Conservation (phyloP, 192 early-diverging fungal genomes). For the Coemansia sp. region DNA sequence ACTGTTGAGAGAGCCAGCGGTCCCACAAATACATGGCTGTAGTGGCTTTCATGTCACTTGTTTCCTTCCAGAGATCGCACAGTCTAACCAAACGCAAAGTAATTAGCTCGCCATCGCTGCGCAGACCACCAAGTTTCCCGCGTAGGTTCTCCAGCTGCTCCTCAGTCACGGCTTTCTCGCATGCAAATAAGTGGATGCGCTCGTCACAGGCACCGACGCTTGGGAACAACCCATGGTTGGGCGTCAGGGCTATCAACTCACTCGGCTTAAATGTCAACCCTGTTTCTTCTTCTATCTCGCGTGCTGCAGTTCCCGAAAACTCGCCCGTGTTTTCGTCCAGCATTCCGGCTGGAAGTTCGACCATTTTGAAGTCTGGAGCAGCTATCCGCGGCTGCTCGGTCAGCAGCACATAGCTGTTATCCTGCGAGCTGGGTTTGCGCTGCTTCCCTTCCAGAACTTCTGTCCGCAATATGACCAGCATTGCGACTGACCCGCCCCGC, state of each 20-base stretch:
- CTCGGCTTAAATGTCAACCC: constrained; percentile 61
- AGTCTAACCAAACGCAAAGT: constrained; percentile 63
- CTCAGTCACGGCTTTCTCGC: constrained; percentile 55
- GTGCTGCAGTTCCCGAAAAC: constrained; percentile 74
- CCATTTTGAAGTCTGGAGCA: constrained; percentile 56
- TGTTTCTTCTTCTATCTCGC: constrained; percentile 81
- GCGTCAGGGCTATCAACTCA: constrained; percentile 63
- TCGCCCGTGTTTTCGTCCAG: constrained; percentile 63
- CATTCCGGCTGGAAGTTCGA: constrained; percentile 88
- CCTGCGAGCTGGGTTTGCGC: constrained; percentile 14
- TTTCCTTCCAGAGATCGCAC: constrained; percentile 61
- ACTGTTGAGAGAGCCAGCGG: not conserved
- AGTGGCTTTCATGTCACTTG: constrained; percentile 71
- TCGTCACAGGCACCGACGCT: constrained; percentile 83
- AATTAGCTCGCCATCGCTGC: constrained; percentile 77
- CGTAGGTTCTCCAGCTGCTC: constrained; percentile 58
- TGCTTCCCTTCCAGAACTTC: not conserved
- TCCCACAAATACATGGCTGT: constrained; percentile 64
- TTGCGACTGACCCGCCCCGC: constrained; percentile 72
- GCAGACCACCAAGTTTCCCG: constrained; percentile 66
- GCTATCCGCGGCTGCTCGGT: constrained; percentile 75
- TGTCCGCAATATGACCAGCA: constrained; percentile 64
- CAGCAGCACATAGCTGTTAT: constrained; percentile 59
- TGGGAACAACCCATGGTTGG: constrained; percentile 61
- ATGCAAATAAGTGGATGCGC: constrained; percentile 67